Evolutionary conservation across 164 flowering plant genomes (phyloP).

Genomic region (Sedum album): DNA sequence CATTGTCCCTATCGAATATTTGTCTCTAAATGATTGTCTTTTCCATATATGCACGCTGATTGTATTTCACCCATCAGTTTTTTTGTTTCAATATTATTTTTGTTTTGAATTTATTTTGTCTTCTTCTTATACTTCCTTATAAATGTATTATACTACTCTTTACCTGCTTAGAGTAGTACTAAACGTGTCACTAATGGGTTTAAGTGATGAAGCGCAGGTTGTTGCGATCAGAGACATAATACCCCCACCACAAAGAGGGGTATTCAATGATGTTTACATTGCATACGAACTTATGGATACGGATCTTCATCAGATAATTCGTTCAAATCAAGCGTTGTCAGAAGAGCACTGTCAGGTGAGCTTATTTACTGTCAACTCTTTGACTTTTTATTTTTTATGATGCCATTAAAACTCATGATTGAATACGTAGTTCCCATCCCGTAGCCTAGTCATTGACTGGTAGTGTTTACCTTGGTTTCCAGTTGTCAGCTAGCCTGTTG

Average conservation of each 20-base stretch:
- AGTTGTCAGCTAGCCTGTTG: background rate
- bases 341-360: slow-evolving; percentile 96
- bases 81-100: background rate
- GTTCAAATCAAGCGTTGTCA: slow-evolving; percentile 86
- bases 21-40: too few relatives aligned
- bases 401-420: background rate
- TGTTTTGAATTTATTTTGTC: background rate
- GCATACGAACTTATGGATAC: slow-evolving; percentile 99
- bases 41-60: too few relatives aligned
- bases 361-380: background rate
- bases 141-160: background rate
- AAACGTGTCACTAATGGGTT: slow-evolving; percentile 1
- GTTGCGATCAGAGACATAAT: slow-evolving; percentile 96
- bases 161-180: background rate
- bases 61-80: background rate
- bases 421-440: background rate
- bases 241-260: slow-evolving; percentile 72
- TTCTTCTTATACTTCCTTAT: too few relatives aligned
- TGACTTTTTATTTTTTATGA: background rate
- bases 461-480: background rate
- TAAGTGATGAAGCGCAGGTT: slow-evolving; percentile 38
- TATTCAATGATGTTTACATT: slow-evolving; percentile 91
- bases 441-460: background rate
- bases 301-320: slow-evolving; percentile 94
- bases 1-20: too few relatives aligned